A percentile compares a stretch with the other conserved stretches of the same genome.
Evolutionary conservation across 1,139 yeast genomes (phyloP).

Genomic region (Zygosaccharomyces pseudobailii): DNA sequence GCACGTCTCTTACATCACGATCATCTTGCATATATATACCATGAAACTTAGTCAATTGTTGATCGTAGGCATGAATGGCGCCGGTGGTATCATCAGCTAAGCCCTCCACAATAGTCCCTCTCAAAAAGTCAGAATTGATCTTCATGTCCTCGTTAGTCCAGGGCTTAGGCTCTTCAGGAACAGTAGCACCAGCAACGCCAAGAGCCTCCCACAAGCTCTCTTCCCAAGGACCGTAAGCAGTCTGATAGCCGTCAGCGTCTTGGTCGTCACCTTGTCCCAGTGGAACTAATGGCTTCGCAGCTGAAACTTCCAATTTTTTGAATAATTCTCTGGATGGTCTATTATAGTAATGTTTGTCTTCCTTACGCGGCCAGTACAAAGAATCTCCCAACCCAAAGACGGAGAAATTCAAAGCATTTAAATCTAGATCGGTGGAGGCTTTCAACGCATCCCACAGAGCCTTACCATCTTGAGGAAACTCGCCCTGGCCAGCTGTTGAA

Average conservation of each 20-base stretch:
- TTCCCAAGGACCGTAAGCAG: slow-evolving; percentile 88
- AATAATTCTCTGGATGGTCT: slow-evolving; percentile 80
- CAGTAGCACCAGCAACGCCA: slow-evolving; percentile 79
- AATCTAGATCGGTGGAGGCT: slow-evolving; percentile 63
- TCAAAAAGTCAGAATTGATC: slow-evolving; percentile 73
- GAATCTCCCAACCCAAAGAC: slow-evolving; percentile 94
- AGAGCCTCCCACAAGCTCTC: slow-evolving; percentile 79
- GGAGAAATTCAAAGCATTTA: slow-evolving; percentile 62
- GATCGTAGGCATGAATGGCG: slow-evolving; percentile 87
- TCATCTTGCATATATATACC: slow-evolving; percentile 99
- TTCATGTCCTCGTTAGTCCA: slow-evolving; percentile 95
- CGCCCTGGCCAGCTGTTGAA: slow-evolving; percentile 98
- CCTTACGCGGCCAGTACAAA: slow-evolving; percentile 95
- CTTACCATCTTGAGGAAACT: slow-evolving; percentile 93
- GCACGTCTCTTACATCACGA: slow-evolving; percentile 89
- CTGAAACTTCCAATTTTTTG: slow-evolving; percentile 59
- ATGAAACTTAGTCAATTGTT: slow-evolving; percentile 93
- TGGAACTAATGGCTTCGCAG: slow-evolving; percentile 68
- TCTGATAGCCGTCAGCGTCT: slow-evolving; percentile 91
- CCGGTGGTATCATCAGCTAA: slow-evolving; percentile 81
- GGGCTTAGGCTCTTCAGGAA: slow-evolving; percentile 94
- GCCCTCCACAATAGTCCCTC: slow-evolving; percentile 93
- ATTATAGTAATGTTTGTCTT: slow-evolving; percentile 89
- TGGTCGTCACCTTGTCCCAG: slow-evolving; percentile 94
- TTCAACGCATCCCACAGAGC: slow-evolving; percentile 83